Evolutionary conservation across 441 rosid species (phyloP).

Genomic region (Jatropha podagrica): DNA sequence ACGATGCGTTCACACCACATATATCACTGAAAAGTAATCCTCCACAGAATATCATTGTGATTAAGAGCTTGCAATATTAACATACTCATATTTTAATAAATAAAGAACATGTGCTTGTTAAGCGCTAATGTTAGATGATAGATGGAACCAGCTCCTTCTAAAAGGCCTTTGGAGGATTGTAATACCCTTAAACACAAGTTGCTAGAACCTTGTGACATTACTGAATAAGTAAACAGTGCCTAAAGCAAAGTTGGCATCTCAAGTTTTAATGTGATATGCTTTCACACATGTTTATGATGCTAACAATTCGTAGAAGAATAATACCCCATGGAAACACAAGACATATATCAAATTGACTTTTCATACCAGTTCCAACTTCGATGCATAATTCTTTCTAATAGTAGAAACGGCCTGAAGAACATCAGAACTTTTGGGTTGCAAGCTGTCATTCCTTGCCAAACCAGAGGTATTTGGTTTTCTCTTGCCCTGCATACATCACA

Average conservation of each 20-base stretch:
- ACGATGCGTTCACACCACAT: neutral
- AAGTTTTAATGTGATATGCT: neutral
- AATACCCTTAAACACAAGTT: neutral
- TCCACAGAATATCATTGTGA: neutral
- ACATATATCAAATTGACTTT: conserved; percentile 3
- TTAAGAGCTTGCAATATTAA: conserved; percentile 9
- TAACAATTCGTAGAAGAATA: neutral
- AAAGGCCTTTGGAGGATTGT: neutral
- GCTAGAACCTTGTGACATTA: neutral
- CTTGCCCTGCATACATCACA: conserved; percentile 46
- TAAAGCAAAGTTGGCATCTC: neutral
- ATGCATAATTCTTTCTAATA: conserved; percentile 45
- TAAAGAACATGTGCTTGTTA: neutral
- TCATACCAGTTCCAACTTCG: conserved; percentile 63
- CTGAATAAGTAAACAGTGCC: neutral
- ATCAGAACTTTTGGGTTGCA: conserved; percentile 40
- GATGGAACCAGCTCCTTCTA: neutral
- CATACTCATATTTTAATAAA: neutral
- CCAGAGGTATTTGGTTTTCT: conserved; percentile 39
- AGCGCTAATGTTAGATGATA: neutral
- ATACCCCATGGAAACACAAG: neutral
- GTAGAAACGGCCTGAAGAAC: conserved; percentile 46
- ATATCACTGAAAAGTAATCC: neutral
- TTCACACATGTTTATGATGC: neutral
- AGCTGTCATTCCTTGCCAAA: conserved; percentile 30